These are phyloP conservation scores for Gossypium longicalyx DNA, from an alignment of 345 rosid genomes.

Conservation along the genomic window DNA sequence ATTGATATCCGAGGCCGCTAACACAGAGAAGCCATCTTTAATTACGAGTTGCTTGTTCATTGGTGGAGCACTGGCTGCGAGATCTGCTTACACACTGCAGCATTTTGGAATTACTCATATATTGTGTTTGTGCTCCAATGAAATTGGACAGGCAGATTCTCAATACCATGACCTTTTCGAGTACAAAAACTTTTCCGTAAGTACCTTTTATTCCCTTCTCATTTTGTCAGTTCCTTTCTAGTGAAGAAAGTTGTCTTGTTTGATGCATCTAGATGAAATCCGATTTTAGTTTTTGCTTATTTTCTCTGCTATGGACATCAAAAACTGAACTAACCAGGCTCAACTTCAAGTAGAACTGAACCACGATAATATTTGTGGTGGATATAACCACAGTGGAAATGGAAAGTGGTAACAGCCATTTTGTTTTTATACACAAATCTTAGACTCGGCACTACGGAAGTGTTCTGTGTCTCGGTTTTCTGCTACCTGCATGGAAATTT, in stretches of 20 bases:
- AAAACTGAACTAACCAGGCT: background rate
- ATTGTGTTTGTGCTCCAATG: conserved; percentile 91
- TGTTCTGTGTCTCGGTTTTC: background rate
- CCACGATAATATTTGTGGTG: background rate
- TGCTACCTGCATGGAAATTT: background rate
- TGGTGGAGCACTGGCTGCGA: conserved; percentile 92
- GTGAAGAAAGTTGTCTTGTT: background rate
- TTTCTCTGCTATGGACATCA: background rate
- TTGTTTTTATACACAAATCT: background rate
- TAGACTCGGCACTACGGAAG: background rate
- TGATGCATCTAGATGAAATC: background rate
- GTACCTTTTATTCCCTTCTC: conserved; percentile 25
- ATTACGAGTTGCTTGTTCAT: conserved; percentile 66
- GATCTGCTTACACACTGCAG: conserved; percentile 78
- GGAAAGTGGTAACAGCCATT: background rate
- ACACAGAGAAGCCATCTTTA: conserved; percentile 89
- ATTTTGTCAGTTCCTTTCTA: background rate
- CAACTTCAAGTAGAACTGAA: background rate
- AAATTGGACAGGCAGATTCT: conserved; percentile 94
- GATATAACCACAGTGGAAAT: background rate
- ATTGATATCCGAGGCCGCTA: conserved; percentile 88
- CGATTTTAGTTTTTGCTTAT: background rate
- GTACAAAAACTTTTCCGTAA: conserved; percentile 83
- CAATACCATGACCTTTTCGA: conserved; percentile 71
- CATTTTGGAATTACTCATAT: conserved; percentile 74